Base-by-base conservation (phyloP, 2,329 filamentous ascomycete species). In the Xylaria arbuscula region DNA sequence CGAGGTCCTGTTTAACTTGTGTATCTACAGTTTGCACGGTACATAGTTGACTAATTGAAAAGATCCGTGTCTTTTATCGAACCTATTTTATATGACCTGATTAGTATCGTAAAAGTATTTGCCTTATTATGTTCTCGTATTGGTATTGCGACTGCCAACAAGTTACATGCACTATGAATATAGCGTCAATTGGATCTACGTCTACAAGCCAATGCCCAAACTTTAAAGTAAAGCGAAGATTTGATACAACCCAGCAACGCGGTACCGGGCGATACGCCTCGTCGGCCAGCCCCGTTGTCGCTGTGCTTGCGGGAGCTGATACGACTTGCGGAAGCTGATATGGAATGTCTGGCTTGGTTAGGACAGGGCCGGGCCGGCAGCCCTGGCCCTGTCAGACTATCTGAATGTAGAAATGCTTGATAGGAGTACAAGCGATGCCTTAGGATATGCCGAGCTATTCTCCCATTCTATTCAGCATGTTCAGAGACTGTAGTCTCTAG, bases 271-370 rank as follows among this genome's bases (percentile, higher is more conserved):
- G 66, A 66, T 24, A 55, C 24, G 55, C 62, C 58, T 54, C 58
- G 53, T 69, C 69, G 63, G 69, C 55, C 56, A 55, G 66, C 59
- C 66, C 69, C 69, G 69, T 63, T 24, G 54, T 57, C 62, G 13
- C 40, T 13, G 48, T 32, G 11, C 56, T 62, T 63, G 61, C 59
- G 60, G 61, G 56, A 40, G 54, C 64, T 68, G 61, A 50, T 62
- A 51, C 48, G 48, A 36, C 40, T 22, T 45, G 50, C 28, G 28
- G 28, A 28, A 28, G 28, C 28, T 28, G 28, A 28, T 28, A 28
- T 5, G 28, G 28, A 28, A 28, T 28, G 28, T 5, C 28, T 28
- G 50, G 48, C 34, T 51, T 54, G 45, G 19, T 53, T 45, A 11
- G 59, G 60, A 38, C 51, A 17, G 48, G 13, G 40, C 36, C 56